Evolutionary conservation across 345 rosid species (phyloP), one percentile per base, ranked within the genome.

Genomic region (Heritiera littoralis): DNA sequence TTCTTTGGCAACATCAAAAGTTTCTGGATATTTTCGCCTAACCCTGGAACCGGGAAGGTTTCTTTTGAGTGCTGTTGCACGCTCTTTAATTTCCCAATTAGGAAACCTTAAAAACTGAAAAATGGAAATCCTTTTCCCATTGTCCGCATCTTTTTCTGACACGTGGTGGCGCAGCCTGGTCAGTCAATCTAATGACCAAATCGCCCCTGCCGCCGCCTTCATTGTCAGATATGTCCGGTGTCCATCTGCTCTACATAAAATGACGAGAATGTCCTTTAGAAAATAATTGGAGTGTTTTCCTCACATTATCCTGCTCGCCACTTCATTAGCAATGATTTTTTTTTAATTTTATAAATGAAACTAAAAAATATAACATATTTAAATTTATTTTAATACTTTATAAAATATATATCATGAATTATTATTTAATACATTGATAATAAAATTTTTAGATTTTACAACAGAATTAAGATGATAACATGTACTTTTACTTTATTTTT

Each of bases 91-190:
- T 81, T 81, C 84, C 85, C 56, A 6, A 83, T 84, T 45, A 55
- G 86, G 89, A 52, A 88, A 88, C 88, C 90, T 86, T 83, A 76
- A 81, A 76, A 79, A 40, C 59, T 63, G 11, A 52, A 78, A 78
- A 75, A 72, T 8, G 64, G 30, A 38, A 48, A 41, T 18, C n/a
- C 15, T 17, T 72, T 80, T 78, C 71, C 74, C 45, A 2, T n/a
- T 73, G 46, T 55, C 82, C 72, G 65, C 64, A 58, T 66, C 15
- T 48, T 64, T 3, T 10, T 43, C 9, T 35, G 76, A 73, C 80
- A 66, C 69, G 81, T 77, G 80, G 43, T 51, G 73, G 3, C 8
- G 48, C 7, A 38, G 6, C 2, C 30, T n/a, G 10, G 28, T 17
- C 15, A 2, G 7, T 54, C 76, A 52, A 15, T 72, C 52, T 9